Percentiles rank a stretch among this genome's conserved stretches.
Evolutionary conservation across 805 yeast species (phyloP).

Genomic region (Metschnikowia aberdeeniae): DNA sequence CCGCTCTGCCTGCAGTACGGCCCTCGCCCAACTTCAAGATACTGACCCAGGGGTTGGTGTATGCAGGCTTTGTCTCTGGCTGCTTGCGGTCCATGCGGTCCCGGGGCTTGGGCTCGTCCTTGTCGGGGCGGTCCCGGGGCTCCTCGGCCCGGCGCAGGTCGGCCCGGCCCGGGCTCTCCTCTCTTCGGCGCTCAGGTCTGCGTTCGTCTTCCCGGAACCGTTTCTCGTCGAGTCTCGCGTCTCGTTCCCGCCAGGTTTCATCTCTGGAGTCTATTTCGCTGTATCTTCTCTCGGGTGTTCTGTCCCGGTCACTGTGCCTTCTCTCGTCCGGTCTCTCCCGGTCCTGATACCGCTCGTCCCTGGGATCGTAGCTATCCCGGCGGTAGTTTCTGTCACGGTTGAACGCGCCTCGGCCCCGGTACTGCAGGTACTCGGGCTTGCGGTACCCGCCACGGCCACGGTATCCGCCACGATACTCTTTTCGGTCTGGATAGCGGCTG

Average conservation of each 20-base stretch:
- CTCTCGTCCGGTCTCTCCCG: background rate
- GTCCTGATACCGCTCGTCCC: background rate
- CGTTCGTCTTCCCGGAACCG: too few relatives aligned
- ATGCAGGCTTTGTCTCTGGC: background rate
- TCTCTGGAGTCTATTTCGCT: too few relatives aligned
- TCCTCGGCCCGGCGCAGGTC: too few relatives aligned
- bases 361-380: background rate
- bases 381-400: background rate
- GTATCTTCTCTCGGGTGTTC: too few relatives aligned
- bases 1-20: conserved; percentile 22
- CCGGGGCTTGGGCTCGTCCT: too few relatives aligned
- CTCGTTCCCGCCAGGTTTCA: too few relatives aligned
- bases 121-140: background rate
- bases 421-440: conserved; percentile 13
- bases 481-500: conserved; percentile 7
- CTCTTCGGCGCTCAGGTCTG: too few relatives aligned
- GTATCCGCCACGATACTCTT: conserved; percentile 7
- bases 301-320: too few relatives aligned
- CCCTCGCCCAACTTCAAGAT: conserved; percentile 27
- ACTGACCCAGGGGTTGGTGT: conserved; percentile 31
- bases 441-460: conserved; percentile 23
- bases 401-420: conserved; percentile 18
- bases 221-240: too few relatives aligned
- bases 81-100: background rate
- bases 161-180: too few relatives aligned